A percentile compares a stretch with the other conserved stretches of the same genome.
Conservation (phyloP, 2,329 filamentous ascomycete genomes). For the Capronia coronata region DNA sequence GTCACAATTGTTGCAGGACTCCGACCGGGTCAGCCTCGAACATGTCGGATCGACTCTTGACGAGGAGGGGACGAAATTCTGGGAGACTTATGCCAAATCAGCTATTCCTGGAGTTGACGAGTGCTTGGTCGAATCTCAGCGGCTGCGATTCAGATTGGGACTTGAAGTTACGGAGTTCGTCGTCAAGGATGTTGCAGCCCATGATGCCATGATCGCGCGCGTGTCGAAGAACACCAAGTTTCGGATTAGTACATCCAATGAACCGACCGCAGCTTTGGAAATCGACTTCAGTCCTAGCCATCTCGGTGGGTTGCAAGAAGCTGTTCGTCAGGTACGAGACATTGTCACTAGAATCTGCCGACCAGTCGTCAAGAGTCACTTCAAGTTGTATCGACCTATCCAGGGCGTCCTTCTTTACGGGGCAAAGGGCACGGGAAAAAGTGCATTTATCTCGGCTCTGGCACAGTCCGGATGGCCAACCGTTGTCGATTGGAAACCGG, state of each 20-base stretch:
- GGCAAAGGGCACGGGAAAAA: constrained; percentile 78
- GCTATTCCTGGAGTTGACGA: constrained; percentile 40
- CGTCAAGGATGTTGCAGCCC: constrained; percentile 15
- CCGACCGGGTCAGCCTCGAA: constrained; percentile 54
- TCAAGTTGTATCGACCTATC: constrained; percentile 29
- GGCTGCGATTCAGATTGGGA: constrained; percentile 10
- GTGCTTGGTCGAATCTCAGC: constrained; percentile 29
- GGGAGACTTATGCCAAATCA: constrained; percentile 48
- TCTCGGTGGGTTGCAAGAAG: constrained; percentile 20
- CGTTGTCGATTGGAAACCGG: constrained; percentile 45
- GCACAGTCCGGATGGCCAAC: constrained; percentile 63
- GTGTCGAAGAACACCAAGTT: constrained; percentile 18
- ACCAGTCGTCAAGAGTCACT: constrained; percentile 10
- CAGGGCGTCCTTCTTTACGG: constrained; percentile 70
- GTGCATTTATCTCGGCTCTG: constrained; percentile 62
- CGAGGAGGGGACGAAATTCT: constrained; percentile 38
- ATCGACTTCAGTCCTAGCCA: constrained; percentile 16
- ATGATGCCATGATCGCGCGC: constrained; percentile 14
- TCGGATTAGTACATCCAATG: constrained; percentile 2
- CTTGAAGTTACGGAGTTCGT: constrained; percentile 32
- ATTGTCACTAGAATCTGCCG: constrained; percentile 19
- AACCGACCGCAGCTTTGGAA: not conserved
- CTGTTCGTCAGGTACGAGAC: constrained; percentile 17
- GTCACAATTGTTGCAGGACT: constrained; percentile 47
- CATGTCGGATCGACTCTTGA: constrained; percentile 1